These are phyloP conservation scores for Bidens hawaiensis DNA, from an alignment of 140 eudicot species.

Conservation along the genomic window DNA sequence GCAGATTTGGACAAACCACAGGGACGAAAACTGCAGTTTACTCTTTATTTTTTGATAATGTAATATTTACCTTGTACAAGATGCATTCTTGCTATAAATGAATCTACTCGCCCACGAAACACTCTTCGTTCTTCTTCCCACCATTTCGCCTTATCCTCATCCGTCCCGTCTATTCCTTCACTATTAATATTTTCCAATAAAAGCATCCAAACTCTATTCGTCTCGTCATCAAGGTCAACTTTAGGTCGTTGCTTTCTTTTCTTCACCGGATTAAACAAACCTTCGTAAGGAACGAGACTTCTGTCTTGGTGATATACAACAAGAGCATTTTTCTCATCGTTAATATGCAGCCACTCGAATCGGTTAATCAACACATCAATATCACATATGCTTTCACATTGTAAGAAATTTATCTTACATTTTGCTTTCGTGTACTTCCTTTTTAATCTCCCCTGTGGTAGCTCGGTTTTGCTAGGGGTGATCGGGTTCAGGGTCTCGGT, in stretches of 20 bases:
- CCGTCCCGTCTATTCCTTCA: slow-evolving; percentile 86
- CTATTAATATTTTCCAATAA: slow-evolving; percentile 80
- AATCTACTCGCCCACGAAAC: slow-evolving; percentile 78
- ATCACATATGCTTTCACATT: slow-evolving; percentile 21
- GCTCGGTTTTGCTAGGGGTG: slow-evolving; percentile 32
- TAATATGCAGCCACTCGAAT: slow-evolving; percentile 36
- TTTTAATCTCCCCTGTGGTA: slow-evolving; percentile 14
- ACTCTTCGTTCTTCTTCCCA: slow-evolving; percentile 96
- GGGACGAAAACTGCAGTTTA: no score
- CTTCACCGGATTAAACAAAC: slow-evolving; percentile 43
- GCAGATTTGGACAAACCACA: no score
- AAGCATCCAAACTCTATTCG: slow-evolving; percentile 89
- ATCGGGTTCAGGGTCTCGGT: slow-evolving; percentile 20
- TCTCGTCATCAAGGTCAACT: slow-evolving; percentile 97
- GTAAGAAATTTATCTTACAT: slow-evolving; percentile 51
- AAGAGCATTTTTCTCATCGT: slow-evolving; percentile 59
- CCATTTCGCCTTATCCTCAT: slow-evolving; percentile 85
- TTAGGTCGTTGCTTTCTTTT: slow-evolving; percentile 70
- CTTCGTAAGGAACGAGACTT: slow-evolving; percentile 60
- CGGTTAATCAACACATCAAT: slow-evolving; percentile 39
- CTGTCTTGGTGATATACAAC: slow-evolving; percentile 57
- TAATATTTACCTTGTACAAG: slow-evolving; percentile 77
- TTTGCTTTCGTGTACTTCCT: slow-evolving; percentile 37
- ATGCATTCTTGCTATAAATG: slow-evolving; percentile 98
- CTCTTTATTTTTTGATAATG: no score